phyloP scores from a whole-genome alignment of 768 basidiomycete species.

The Termitomyces sp. region DNA sequence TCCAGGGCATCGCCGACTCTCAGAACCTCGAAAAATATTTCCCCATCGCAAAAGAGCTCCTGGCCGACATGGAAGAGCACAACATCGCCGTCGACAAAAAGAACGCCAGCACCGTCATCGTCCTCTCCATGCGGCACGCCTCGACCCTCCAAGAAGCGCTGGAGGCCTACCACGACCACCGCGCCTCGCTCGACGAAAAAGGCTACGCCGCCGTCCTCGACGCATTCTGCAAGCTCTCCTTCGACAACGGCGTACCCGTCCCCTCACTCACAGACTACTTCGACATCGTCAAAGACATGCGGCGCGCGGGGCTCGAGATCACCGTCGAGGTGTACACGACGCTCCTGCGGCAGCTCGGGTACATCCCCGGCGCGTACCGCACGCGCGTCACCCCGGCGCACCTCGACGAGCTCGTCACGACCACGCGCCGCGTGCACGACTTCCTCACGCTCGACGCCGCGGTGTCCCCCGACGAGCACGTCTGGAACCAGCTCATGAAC shows the following conservation, averaged over 20 bases:
- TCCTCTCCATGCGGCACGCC: constrained; percentile 64
- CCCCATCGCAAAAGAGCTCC: constrained; percentile 40
- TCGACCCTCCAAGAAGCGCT: constrained; percentile 55
- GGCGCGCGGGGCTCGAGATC: constrained; percentile 50
- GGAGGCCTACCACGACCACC: constrained; percentile 46
- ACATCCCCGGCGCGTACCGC: constrained; percentile 32
- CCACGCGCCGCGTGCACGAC: constrained; percentile 67
- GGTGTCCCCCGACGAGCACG: constrained; percentile 60
- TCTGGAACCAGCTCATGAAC: constrained; percentile 87
- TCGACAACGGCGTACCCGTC: constrained; percentile 33
- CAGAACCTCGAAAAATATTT: constrained; percentile 42
- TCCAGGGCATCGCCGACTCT: constrained; percentile 44
- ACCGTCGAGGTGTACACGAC: constrained; percentile 62
- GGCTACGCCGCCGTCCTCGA: constrained; percentile 63
- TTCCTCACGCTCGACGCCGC: constrained; percentile 73
- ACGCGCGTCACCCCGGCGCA: constrained; percentile 14
- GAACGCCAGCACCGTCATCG: constrained; percentile 45
- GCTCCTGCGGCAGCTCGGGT: constrained; percentile 52
- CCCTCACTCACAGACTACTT: constrained; percentile 58
- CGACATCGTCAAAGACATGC: constrained; percentile 80
- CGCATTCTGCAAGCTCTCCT: constrained; percentile 56
- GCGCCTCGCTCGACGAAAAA: constrained; percentile 43
- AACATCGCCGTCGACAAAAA: constrained; percentile 40
- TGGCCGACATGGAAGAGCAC: constrained; percentile 63
- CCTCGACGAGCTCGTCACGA: constrained; percentile 32